Percentiles rank a stretch among this genome's conserved stretches.
These are phyloP conservation scores for Quercus parvula DNA, from an alignment of 306 rosid genomes.

Conservation along the genomic window DNA sequence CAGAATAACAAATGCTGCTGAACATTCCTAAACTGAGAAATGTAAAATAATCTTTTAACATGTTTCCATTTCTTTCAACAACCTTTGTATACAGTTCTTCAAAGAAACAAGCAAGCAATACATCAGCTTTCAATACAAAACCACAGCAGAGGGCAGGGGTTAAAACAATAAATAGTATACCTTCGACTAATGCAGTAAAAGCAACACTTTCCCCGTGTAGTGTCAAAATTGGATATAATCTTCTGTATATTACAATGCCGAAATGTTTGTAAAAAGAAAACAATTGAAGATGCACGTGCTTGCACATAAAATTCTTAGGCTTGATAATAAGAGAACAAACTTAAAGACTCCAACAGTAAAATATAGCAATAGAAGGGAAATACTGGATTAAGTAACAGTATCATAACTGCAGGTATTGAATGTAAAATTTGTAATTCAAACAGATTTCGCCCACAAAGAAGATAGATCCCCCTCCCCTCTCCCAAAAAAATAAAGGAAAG, in stretches of 20 bases:
- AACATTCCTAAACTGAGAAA: slow-evolving; percentile 4
- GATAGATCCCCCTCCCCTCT: neutral
- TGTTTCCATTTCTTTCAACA: neutral
- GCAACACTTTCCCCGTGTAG: neutral
- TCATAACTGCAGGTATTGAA: neutral
- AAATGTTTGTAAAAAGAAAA: neutral
- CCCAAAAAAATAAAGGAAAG: neutral
- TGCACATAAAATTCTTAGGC: slow-evolving; percentile 5
- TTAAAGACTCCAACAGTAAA: slow-evolving; percentile 1
- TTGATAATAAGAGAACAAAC: neutral
- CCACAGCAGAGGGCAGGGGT: neutral
- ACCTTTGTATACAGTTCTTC: neutral
- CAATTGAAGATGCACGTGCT: neutral
- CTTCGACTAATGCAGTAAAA: neutral
- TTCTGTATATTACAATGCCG: neutral
- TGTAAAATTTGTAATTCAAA: neutral
- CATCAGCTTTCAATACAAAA: neutral
- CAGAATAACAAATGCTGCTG: slow-evolving; percentile 10
- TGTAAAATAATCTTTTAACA: neutral
- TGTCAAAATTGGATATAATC: neutral
- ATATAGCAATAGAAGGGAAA: neutral
- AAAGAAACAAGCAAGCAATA: slow-evolving; percentile 3
- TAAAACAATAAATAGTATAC: neutral
- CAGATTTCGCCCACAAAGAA: neutral
- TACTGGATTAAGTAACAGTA: neutral